Percentiles rank a stretch among this genome's conserved stretches.
These are phyloP conservation scores for Tetrahymena elliotti DNA, from an alignment of 73 alveolate species.

Conservation along the genomic window DNA sequence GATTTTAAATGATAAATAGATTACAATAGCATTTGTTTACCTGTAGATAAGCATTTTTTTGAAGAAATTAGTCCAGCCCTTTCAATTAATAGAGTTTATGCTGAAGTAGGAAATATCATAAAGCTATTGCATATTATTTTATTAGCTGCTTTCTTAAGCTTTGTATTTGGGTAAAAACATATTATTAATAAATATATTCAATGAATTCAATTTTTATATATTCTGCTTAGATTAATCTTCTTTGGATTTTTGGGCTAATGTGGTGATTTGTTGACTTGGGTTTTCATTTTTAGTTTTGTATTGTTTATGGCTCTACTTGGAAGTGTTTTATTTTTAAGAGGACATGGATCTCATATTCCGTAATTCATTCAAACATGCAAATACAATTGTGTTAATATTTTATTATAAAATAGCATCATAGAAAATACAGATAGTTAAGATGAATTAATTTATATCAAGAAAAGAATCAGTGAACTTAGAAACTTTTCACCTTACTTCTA, in stretches of 20 bases:
- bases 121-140: neutral
- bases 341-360: neutral
- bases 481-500: neutral
- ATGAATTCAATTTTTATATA: no score
- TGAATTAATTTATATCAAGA: neutral
- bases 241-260: neutral
- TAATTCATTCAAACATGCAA: no score
- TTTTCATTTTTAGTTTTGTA: neutral
- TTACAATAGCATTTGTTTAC: neutral
- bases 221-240: neutral
- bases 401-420: neutral
- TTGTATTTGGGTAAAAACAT: neutral
- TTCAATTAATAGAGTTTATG: neutral
- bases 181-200: no score
- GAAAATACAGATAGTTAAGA: neutral
- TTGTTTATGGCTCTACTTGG: neutral
- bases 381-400: no score
- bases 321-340: neutral
- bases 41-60: neutral
- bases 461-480: neutral
- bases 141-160: neutral
- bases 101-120: neutral
- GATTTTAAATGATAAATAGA: neutral
- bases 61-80: neutral
- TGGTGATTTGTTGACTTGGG: neutral